A percentile compares a stretch with the other conserved stretches of the same genome.
Conservation (phyloP, 2,329 filamentous ascomycete genomes). For the Tolypocladium ophioglossoides region DNA sequence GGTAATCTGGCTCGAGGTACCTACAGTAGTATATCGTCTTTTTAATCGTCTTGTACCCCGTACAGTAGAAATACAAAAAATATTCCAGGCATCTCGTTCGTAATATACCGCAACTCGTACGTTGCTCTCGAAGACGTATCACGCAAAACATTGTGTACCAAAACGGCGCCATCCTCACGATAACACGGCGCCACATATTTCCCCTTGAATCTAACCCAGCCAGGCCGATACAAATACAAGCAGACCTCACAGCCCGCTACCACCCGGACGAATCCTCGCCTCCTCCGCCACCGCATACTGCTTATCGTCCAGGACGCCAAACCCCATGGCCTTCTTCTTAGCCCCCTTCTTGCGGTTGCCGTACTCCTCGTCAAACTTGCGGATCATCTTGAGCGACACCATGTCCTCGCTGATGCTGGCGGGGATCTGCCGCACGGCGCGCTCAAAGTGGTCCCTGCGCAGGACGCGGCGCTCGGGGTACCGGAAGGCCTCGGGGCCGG, state of each 20-base stretch:
- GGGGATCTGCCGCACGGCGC: slow-evolving; percentile 77
- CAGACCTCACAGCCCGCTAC: not conserved
- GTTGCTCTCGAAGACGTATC: not conserved
- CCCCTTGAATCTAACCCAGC: not conserved
- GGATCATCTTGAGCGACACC: slow-evolving; percentile 72
- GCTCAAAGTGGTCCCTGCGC: slow-evolving; percentile 64
- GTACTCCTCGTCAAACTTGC: slow-evolving; percentile 93
- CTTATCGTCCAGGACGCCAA: slow-evolving; percentile 35
- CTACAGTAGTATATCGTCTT: too few relatives aligned
- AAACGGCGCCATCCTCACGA: too few relatives aligned
- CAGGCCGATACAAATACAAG: not conserved
- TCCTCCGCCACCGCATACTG: slow-evolving; percentile 28
- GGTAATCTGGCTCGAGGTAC: not conserved
- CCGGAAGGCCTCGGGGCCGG: slow-evolving; percentile 33
- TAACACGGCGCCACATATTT: too few relatives aligned
- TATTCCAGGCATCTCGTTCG: not conserved
- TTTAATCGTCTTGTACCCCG: not conserved
- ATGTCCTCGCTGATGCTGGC: slow-evolving; percentile 93
- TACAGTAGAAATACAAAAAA: not conserved
- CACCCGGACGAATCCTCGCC: slow-evolving; percentile 27
- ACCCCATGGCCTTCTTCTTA: slow-evolving; percentile 46
- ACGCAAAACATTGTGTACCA: not conserved
- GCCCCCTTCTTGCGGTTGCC: slow-evolving; percentile 66
- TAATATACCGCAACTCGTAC: not conserved
- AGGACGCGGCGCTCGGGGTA: slow-evolving; percentile 53